Conservation (phyloP, 2,329 filamentous ascomycete genomes). For the Sporothrix globosa region DNA sequence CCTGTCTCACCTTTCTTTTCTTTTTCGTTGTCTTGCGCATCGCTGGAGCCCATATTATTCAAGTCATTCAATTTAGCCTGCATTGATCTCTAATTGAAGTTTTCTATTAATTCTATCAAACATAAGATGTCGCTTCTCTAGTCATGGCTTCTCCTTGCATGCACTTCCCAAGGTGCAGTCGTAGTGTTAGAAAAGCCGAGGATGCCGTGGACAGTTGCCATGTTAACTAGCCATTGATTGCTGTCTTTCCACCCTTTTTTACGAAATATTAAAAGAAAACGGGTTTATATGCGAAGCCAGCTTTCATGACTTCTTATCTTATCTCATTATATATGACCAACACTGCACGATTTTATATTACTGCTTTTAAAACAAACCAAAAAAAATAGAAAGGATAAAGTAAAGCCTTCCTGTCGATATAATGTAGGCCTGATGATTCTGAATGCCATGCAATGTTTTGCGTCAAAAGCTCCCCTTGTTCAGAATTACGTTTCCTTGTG, state of each 20-base stretch:
- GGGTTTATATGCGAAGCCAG: too few relatives aligned
- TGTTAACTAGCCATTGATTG: too few relatives aligned
- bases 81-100: neutral
- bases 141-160: slow-evolving; percentile 6
- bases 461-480: neutral
- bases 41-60: neutral
- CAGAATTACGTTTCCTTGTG: neutral
- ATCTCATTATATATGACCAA: too few relatives aligned
- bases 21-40: neutral
- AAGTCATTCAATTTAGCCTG: slow-evolving; percentile 10
- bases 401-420: too few relatives aligned
- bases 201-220: too few relatives aligned
- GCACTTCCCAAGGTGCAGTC: neutral
- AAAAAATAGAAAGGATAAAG: too few relatives aligned
- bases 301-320: too few relatives aligned
- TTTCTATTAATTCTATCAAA: too few relatives aligned
- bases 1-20: neutral
- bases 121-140: neutral
- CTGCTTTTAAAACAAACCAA: too few relatives aligned
- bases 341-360: too few relatives aligned
- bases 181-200: slow-evolving; percentile 15
- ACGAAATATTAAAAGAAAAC: too few relatives aligned
- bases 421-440: neutral
- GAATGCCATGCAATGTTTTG: neutral
- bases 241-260: too few relatives aligned